Conservation (phyloP, 2,329 filamentous ascomycete species). For the Paracoccidioides brasiliensis region DNA sequence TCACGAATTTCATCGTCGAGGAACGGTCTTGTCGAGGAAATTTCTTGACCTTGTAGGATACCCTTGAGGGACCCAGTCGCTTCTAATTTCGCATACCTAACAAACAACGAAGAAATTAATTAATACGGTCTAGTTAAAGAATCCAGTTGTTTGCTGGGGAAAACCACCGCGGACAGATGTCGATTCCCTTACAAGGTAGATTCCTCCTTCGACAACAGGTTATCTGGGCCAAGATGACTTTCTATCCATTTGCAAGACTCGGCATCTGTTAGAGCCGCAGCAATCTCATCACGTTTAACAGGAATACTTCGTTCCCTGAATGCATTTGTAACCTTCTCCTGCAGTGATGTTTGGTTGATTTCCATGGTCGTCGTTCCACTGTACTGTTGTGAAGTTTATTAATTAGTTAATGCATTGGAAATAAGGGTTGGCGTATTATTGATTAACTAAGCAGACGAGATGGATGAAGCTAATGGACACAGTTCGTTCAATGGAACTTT, state of each 20-base stretch:
- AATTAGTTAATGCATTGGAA: not conserved
- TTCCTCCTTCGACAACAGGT: conserved; percentile 29
- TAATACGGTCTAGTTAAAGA: not conserved
- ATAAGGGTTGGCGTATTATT: not conserved
- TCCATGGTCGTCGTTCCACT: conserved; percentile 2
- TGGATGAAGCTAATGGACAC: not conserved
- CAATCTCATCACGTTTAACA: conserved; percentile 18
- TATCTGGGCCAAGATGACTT: conserved; percentile 21
- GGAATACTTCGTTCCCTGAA: conserved; percentile 21
- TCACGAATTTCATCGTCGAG: conserved; percentile 26
- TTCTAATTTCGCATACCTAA: conserved; percentile 25
- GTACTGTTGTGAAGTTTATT: not conserved
- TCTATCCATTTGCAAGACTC: conserved; percentile 21
- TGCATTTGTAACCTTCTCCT: conserved; percentile 15
- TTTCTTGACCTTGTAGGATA: conserved; percentile 17
- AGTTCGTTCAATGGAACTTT: not conserved
- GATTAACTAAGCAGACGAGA: not conserved
- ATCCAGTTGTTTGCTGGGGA: not conserved
- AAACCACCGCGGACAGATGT: conserved; percentile 1
- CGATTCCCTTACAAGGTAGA: conserved; percentile 19
- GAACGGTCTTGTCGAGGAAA: conserved; percentile 24
- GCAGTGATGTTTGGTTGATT: conserved; percentile 2
- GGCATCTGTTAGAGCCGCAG: conserved; percentile 17
- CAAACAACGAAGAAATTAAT: not conserved
- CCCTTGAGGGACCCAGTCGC: conserved; percentile 18